Base-by-base conservation (phyloP, 2,329 filamentous ascomycete species). In the Corniculantispora saksenae region DNA sequence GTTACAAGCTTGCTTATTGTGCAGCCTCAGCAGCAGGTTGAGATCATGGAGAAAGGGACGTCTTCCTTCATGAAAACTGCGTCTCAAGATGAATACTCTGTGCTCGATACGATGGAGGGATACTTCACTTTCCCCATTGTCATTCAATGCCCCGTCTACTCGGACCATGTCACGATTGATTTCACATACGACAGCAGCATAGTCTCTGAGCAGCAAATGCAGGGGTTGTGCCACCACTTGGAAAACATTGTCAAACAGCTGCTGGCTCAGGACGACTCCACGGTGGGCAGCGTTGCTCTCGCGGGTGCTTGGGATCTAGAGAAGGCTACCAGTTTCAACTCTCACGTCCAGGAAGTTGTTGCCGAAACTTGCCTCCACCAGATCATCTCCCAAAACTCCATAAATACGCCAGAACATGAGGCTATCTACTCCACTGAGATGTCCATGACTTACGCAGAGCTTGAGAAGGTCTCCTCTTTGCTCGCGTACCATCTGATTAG, bases 1-100 rank as follows among this genome's bases (percentile, higher is more conserved):
- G 50, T 55, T 19, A 63, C 53, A 12, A 56, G 61, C 38, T 25
- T 61, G n/a, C n/a, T 56, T n/a, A 51, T 61, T 43, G 48, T 61
- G 5, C 58, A 61, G 51, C 61, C 61, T 8, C 43, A 58, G 40
- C 32, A n/a, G 35, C 54, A 57, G 15, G 54, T 57, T 3, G 54
- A 57, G n/a, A 21, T 43, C 12, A 57, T 57, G 35, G 54, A 57
- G 19, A 57, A 29, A 12, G 51, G 25, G 5, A 53, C 47, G 17
- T 54, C n/a, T 40, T 9, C 19, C 1, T 57, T 57, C 15, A 57
- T 57, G 54, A 57, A 3, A n/a, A 40, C 35, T 8, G 54, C 54
- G 15, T 43, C 54, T 9, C n/a, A 13, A 17, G 35, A 57, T 25
- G 54, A 57, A 21, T 57, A 57, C n/a, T 57, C 54, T 1, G 32